Percentiles rank a stretch among this genome's conserved stretches.
Evolutionary conservation across 2,329 filamentous ascomycete species (phyloP).

Genomic region (Dryadomyces quercivorus): DNA sequence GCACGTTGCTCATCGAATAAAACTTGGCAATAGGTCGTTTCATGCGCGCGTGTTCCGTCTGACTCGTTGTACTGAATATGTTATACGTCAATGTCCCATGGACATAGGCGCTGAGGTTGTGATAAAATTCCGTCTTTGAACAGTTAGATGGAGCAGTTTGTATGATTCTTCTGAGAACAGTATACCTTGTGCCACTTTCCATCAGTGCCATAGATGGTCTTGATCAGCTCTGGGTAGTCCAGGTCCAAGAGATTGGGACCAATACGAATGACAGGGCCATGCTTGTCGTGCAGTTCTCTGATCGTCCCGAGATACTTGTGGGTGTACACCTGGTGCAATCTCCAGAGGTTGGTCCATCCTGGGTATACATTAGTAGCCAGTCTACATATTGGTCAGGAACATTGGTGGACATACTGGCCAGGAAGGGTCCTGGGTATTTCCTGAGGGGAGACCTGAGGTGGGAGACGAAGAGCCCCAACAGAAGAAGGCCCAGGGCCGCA

Average conservation of each 20-base stretch:
- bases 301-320: constrained; percentile 17
- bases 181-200: constrained; percentile 6
- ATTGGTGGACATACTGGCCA: constrained; percentile 8
- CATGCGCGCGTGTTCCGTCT: constrained; percentile 18
- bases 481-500: not conserved
- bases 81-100: constrained; percentile 23
- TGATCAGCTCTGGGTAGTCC: constrained; percentile 23
- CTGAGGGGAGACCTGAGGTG: constrained; percentile 10
- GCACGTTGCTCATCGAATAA: constrained; percentile 17
- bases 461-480: not conserved
- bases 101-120: constrained; percentile 11
- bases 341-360: constrained; percentile 17
- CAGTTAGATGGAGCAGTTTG: not conserved
- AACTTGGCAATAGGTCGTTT: constrained; percentile 25
- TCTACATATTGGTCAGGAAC: too few species aligned
- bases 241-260: constrained; percentile 26
- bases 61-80: constrained; percentile 24
- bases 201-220: constrained; percentile 24
- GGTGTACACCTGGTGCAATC: constrained; percentile 2
- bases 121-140: constrained; percentile 4
- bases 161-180: not conserved
- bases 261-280: constrained; percentile 28
- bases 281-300: constrained; percentile 14
- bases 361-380: not conserved
- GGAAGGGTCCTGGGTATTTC: constrained; percentile 12